These are phyloP conservation scores for Triticum aestivum DNA, from an alignment of 176 grass and related monocot genomes.

Conservation along the genomic window IWGSC_CS_RefSeq_v2.1 NC_057801.1:554034060-554034559, in stretches of 20 bases:
- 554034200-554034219: conserved; percentile 98
- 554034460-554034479: not conserved
- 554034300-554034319: not conserved
- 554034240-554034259: conserved; percentile 15
- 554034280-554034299: not conserved
- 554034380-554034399: not conserved
- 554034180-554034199: conserved; percentile 97
- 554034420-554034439: not conserved
- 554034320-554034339: not conserved
- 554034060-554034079: conserved; percentile 23
- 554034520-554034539: not conserved
- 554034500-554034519: not conserved
- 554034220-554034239: conserved; percentile 77
- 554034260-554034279: not conserved
- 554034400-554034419: not conserved
- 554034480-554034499: not conserved
- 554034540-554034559: not conserved
- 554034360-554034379: not conserved
- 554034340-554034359: not conserved
- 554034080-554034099: conserved; percentile 45
- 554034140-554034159: conserved; percentile 98
- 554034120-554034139: conserved; percentile 98
- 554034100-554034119: conserved; percentile 99
- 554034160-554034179: conserved; percentile 99
- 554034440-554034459: not conserved